Conservation (phyloP, 345 rosid species). For the Camelina laxa region DNA sequence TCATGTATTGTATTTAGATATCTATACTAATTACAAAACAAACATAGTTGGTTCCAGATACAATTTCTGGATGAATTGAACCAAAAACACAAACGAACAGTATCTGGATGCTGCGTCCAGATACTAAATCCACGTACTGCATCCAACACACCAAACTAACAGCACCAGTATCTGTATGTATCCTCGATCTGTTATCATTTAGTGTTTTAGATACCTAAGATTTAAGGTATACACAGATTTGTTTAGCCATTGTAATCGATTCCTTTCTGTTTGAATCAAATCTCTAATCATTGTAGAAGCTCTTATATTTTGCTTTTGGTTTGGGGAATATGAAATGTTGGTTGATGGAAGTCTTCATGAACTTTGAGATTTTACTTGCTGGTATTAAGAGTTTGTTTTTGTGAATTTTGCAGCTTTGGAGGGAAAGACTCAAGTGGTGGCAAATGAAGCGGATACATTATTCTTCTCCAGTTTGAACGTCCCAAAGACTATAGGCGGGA, state of each 20-base stretch:
- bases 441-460: conserved; percentile 49
- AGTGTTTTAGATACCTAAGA: conserved; percentile 1
- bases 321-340: not conserved
- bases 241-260: not conserved
- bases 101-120: too few relatives aligned
- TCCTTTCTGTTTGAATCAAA: not conserved
- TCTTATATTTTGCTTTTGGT: not conserved
- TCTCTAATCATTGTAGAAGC: not conserved
- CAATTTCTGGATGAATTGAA: too few relatives aligned
- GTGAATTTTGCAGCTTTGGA: conserved; percentile 46
- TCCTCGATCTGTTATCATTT: conserved; percentile 21
- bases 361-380: not conserved
- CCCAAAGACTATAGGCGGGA: conserved; percentile 62
- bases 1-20: too few relatives aligned
- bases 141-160: too few relatives aligned
- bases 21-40: too few relatives aligned
- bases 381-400: not conserved
- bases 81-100: too few relatives aligned
- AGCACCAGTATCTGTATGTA: not conserved
- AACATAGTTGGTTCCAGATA: too few relatives aligned
- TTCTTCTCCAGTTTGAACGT: conserved; percentile 62
- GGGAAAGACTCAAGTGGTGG: conserved; percentile 45
- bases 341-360: too few relatives aligned
- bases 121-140: too few relatives aligned
- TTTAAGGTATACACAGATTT: too few relatives aligned